Evolutionary conservation across 2,329 filamentous ascomycete genomes (phyloP).

Genomic region (Eurotiales sp.): DNA sequence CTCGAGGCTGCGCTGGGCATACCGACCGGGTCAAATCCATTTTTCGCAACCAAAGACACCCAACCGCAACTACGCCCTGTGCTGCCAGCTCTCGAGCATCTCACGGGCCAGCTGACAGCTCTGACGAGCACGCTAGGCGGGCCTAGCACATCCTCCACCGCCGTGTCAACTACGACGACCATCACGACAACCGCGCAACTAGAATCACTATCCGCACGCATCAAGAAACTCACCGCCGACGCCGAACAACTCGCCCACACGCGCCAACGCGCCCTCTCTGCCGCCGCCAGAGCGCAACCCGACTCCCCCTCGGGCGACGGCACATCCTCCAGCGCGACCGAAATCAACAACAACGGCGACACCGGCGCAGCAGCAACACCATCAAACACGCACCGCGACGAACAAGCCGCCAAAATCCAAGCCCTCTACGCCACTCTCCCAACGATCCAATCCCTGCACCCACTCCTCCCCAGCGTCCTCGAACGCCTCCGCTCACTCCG

Average conservation of each 20-base stretch:
- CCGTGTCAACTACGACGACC: conserved; percentile 18
- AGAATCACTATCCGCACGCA: conserved; percentile 40
- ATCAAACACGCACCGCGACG: conserved; percentile 46
- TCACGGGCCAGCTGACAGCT: conserved; percentile 76
- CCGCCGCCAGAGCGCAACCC: conserved; percentile 33
- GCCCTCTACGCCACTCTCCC: conserved; percentile 84
- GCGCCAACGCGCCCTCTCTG: conserved; percentile 40
- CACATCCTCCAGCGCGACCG: conserved; percentile 40
- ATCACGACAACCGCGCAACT: conserved; percentile 39
- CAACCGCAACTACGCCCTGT: conserved; percentile 59
- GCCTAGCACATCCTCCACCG: conserved; percentile 16
- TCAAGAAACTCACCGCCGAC: conserved; percentile 43
- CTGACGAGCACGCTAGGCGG: conserved; percentile 52
- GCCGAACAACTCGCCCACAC: conserved; percentile 42
- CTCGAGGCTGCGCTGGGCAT: conserved; percentile 81
- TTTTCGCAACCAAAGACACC: conserved; percentile 46
- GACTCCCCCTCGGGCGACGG: conserved; percentile 20
- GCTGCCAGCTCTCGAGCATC: conserved; percentile 72
- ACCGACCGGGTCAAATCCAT: conserved; percentile 62
- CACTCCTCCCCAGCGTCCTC: conserved; percentile 77
- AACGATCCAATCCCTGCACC: conserved; percentile 81
- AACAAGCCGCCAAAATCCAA: conserved; percentile 83
- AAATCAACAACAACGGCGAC: too few relatives aligned
- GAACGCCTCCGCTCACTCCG: conserved; percentile 80
- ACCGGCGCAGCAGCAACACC: conserved; percentile 36